Evolutionary conservation across 768 basidiomycete species (phyloP), one percentile per base, ranked within the genome.

Genomic region (Lentinula raphanica): DNA sequence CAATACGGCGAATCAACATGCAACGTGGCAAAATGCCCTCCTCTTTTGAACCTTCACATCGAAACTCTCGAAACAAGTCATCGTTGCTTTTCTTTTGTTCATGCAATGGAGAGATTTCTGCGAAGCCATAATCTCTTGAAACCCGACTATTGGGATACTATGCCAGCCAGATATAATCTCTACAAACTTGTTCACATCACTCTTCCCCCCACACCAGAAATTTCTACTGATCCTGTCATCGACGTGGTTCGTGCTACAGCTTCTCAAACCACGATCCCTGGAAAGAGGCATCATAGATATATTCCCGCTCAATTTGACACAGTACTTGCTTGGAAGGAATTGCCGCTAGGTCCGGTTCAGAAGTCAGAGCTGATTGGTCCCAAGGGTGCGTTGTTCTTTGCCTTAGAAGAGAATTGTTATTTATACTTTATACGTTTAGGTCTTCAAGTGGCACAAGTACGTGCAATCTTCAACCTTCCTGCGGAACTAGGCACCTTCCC

Each of bases 401-500:
- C n/a, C n/a, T n/a, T n/a, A n/a, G n/a, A n/a, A n/a, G n/a, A n/a
- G n/a, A n/a, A n/a, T n/a, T n/a, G n/a, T n/a, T n/a, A n/a, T n/a
- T n/a, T n/a, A n/a, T n/a, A n/a, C n/a, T n/a, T n/a, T n/a, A n/a
- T n/a, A n/a, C n/a, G n/a, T 23, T 12, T 49, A 63, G 62, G 55
- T 2, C 53, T 66, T 25, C 57, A 58, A 0, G 54, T 57, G 1
- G 58, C 62, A 0, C 55, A 61, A 36, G 39, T 64, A n/a, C 46
- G 62, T 32, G 40, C 53, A 13, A 42, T 66, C 0, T 64, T 66
- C 38, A 36, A 27, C 7, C 29, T 65, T n/a, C 63, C 63, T 13
- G 12, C 9, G 0, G 17, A 32, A 1, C 49, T 60, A 23, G 63
- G 57, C 3, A 8, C 49, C 9, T 49, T 48, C 21, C 21, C 59